Conservation (phyloP, 2,329 filamentous ascomycete species). For the Alternaria metachromatica region DNA sequence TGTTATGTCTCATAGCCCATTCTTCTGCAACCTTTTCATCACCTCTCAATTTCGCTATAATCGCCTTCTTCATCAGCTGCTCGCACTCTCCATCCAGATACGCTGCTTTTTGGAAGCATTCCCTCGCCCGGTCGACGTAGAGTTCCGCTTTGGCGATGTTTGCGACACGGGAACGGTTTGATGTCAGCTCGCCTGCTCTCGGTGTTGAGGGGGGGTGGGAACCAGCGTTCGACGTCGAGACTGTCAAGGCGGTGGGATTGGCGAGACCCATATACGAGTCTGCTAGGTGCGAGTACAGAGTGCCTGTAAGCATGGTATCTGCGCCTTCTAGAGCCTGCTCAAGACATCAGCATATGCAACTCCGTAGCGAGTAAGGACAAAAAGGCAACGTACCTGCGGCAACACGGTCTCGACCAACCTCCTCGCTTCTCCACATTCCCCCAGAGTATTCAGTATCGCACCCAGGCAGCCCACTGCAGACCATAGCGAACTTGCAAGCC, state of each 20-base stretch:
- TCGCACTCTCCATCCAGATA: conserved; percentile 76
- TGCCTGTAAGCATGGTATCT: conserved; percentile 66
- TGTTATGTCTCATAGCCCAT: conserved; percentile 47
- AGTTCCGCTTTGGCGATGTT: conserved; percentile 42
- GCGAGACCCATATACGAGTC: conserved; percentile 83
- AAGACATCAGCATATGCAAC: background rate
- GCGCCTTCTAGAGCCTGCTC: conserved; percentile 68
- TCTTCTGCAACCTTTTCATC: conserved; percentile 46
- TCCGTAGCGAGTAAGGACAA: background rate
- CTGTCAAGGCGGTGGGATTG: conserved; percentile 51
- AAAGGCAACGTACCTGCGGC: conserved; percentile 64
- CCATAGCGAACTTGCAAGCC: conserved; percentile 74
- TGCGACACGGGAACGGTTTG: conserved; percentile 22
- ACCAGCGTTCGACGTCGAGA: background rate
- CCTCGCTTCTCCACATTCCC: conserved; percentile 72
- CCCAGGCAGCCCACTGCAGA: conserved; percentile 71
- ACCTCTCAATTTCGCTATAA: conserved; percentile 72
- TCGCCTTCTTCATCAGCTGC: conserved; percentile 81
- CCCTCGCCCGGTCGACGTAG: conserved; percentile 45
- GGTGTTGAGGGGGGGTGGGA: background rate
- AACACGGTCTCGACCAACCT: conserved; percentile 72
- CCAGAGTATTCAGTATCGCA: conserved; percentile 71
- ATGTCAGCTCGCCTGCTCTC: conserved; percentile 1
- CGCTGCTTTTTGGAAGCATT: conserved; percentile 68
- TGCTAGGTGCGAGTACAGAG: conserved; percentile 72